phyloP scores from a whole-genome alignment of 2,329 filamentous ascomycete species.

The Trichoderma brevicompactum region DNA sequence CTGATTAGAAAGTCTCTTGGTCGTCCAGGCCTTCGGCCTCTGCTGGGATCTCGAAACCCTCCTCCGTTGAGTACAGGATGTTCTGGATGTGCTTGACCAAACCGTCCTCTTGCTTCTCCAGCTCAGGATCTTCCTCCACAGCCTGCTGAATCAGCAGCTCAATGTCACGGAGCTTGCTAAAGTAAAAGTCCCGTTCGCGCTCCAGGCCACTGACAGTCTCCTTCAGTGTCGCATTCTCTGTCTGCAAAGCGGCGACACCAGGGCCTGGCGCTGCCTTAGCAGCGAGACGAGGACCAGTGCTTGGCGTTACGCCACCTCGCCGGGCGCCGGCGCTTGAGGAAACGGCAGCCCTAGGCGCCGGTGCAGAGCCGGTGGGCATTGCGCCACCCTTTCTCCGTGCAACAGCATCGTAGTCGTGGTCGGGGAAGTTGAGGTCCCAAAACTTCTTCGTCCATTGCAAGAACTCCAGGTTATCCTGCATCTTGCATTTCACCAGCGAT shows the following conservation, averaged over 20 bases:
- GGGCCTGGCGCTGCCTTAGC: conserved; percentile 55
- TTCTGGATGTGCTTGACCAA: conserved; percentile 95
- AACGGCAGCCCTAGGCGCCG: conserved; percentile 53
- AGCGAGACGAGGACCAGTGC: conserved; percentile 50
- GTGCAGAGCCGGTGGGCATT: conserved; percentile 54
- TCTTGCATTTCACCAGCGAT: conserved; percentile 93
- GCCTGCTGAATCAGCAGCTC: conserved; percentile 92
- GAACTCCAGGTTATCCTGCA: conserved; percentile 99
- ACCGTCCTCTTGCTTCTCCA: conserved; percentile 92
- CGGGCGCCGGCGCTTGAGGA: conserved; percentile 54
- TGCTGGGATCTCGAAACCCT: conserved; percentile 86
- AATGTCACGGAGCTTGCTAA: conserved; percentile 97
- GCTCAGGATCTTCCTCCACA: conserved; percentile 86
- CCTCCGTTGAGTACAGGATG: conserved; percentile 96
- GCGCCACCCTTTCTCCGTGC: conserved; percentile 78
- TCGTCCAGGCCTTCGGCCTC: conserved; percentile 74
- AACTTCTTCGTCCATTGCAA: conserved; percentile 95
- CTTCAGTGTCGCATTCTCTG: conserved; percentile 87
- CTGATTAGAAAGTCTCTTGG: conserved; percentile 74
- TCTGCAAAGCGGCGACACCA: conserved; percentile 72
- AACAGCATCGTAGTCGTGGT: conserved; percentile 94
- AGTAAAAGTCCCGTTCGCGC: conserved; percentile 98
- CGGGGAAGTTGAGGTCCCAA: conserved; percentile 98
- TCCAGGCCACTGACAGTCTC: conserved; percentile 95
- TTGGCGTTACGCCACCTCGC: conserved; percentile 66